A percentile compares a stretch with the other conserved stretches of the same genome.
phyloP scores from a whole-genome alignment of 2,329 filamentous ascomycete genomes.

The Hymenoscyphus occultus region DNA sequence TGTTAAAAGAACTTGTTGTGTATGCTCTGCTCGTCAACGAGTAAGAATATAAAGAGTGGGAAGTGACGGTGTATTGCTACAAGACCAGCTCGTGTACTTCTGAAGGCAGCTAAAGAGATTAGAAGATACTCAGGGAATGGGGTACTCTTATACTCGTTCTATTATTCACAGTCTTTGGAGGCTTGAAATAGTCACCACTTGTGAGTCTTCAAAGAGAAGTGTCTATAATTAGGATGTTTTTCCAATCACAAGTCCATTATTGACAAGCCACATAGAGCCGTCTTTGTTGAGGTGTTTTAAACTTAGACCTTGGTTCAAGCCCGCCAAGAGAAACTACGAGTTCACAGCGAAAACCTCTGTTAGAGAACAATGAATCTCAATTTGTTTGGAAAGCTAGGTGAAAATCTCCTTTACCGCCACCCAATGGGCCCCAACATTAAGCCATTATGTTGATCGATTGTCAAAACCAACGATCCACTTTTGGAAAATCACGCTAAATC shows the following conservation, averaged over 20 bases:
- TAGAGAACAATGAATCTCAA: neutral
- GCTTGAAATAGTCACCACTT: neutral
- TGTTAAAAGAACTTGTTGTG: neutral
- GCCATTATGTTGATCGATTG: neutral
- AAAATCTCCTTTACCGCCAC: neutral
- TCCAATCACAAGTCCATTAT: neutral
- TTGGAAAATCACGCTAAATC: neutral
- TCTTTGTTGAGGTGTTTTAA: neutral
- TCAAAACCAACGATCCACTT: neutral
- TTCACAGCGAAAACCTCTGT: neutral
- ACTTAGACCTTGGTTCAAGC: neutral
- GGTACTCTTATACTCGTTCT: neutral
- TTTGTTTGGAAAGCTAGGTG: neutral
- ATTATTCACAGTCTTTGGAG: neutral
- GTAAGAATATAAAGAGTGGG: neutral
- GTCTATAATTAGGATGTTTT: neutral
- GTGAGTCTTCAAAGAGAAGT: neutral
- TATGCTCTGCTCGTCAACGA: slow-evolving; percentile 1
- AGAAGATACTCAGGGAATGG: neutral
- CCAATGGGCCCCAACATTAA: neutral
- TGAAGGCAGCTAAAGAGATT: neutral
- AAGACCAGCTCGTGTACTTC: neutral
- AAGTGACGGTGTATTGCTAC: neutral
- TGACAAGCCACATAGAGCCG: neutral
- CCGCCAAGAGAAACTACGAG: neutral